Evolutionary conservation across 257 asterid species (phyloP).

Genomic region (Nicotiana paniculata): DNA sequence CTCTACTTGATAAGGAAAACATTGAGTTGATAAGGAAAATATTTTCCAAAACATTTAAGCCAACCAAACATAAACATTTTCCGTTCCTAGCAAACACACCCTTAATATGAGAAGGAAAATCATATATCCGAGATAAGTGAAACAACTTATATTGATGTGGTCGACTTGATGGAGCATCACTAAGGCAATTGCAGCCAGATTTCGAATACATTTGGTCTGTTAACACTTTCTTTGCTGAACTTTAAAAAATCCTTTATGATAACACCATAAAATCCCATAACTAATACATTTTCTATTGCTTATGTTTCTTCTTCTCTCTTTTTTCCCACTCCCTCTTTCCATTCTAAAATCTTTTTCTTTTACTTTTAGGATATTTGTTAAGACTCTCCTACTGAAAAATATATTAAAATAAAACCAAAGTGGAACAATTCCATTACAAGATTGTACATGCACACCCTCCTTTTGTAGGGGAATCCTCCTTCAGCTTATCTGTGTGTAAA

Average conservation of each 20-base stretch:
- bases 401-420: constrained; percentile 8
- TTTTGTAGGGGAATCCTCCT: constrained; percentile 47
- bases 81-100: no score
- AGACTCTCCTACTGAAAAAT: background rate
- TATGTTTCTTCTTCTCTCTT: background rate
- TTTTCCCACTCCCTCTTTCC: background rate
- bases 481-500: constrained; percentile 46
- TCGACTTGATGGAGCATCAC: background rate
- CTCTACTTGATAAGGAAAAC: no score
- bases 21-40: no score
- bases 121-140: no score
- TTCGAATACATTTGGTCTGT: background rate
- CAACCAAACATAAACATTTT: no score
- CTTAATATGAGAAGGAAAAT: no score
- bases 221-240: background rate
- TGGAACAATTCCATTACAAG: constrained; percentile 28
- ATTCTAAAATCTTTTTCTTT: background rate
- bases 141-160: background rate
- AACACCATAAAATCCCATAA: background rate
- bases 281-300: background rate
- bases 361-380: background rate
- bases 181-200: background rate
- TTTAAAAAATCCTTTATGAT: background rate
- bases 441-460: constrained; percentile 70
- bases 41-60: no score